phyloP scores from a whole-genome alignment of 2,329 filamentous ascomycete genomes.

The Penicillium frequentans region DNA sequence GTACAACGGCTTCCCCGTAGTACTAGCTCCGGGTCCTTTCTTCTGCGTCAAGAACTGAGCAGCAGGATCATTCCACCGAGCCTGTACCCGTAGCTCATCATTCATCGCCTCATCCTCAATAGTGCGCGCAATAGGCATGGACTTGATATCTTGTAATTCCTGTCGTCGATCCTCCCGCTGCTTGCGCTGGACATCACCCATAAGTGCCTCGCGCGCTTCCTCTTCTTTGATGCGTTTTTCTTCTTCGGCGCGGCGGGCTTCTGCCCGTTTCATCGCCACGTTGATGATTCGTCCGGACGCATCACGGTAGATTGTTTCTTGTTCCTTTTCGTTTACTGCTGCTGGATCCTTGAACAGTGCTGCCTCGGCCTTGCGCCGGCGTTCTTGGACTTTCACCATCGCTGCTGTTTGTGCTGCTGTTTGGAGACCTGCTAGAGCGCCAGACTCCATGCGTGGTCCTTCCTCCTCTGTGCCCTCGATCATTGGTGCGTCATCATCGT shows the following conservation, averaged over 20 bases:
- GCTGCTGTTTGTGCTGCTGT: slow-evolving; percentile 75
- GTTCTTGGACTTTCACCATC: slow-evolving; percentile 66
- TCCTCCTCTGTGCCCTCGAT: slow-evolving; percentile 43
- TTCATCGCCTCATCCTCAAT: slow-evolving; percentile 90
- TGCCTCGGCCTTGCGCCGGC: slow-evolving; percentile 47
- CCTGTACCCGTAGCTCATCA: slow-evolving; percentile 70
- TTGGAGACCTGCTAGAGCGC: slow-evolving; percentile 84
- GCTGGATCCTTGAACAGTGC: slow-evolving; percentile 42
- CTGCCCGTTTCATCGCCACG: slow-evolving; percentile 83
- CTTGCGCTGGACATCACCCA: slow-evolving; percentile 80
- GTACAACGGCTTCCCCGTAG: slow-evolving; percentile 67
- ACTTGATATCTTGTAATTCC: slow-evolving; percentile 74
- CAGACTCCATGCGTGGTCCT: slow-evolving; percentile 75
- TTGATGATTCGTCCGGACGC: slow-evolving; percentile 94
- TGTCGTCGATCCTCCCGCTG: slow-evolving; percentile 65
- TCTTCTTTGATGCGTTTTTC: slow-evolving; percentile 65
- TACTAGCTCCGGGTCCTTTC: slow-evolving; percentile 45
- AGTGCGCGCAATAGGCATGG: slow-evolving; percentile 74
- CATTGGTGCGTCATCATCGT: slow-evolving; percentile 50
- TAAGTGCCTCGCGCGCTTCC: slow-evolving; percentile 67
- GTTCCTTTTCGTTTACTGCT: slow-evolving; percentile 47
- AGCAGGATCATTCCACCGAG: slow-evolving; percentile 94
- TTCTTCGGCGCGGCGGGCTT: slow-evolving; percentile 76
- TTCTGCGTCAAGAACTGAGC: slow-evolving; percentile 68
- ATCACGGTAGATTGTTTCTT: slow-evolving; percentile 92